These are phyloP conservation scores for Yarrowia sp. DNA, from an alignment of 805 yeast species.

Conservation along the genomic window DNA sequence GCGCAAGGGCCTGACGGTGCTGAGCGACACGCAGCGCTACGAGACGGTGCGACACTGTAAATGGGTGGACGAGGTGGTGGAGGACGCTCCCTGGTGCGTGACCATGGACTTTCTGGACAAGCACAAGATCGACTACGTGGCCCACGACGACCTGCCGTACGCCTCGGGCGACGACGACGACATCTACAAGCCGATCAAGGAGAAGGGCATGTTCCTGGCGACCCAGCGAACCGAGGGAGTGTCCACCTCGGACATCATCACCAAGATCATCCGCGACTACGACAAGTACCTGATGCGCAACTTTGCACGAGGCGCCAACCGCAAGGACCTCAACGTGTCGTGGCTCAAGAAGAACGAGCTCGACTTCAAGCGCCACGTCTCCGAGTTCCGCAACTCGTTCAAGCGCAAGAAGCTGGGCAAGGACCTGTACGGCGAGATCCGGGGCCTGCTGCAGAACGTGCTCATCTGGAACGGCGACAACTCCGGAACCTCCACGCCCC, in stretches of 20 bases:
- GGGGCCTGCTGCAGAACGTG: constrained; percentile 35
- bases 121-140: constrained; percentile 91
- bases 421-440: constrained; percentile 79
- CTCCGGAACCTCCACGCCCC: constrained; percentile 5
- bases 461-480: constrained; percentile 15
- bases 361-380: constrained; percentile 86
- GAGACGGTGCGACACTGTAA: constrained; percentile 90
- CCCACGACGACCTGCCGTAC: constrained; percentile 96
- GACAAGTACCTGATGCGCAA: constrained; percentile 96
- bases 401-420: constrained; percentile 63
- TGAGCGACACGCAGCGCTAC: constrained; percentile 80
- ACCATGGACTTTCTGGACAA: constrained; percentile 72
- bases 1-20: constrained; percentile 88
- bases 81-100: constrained; percentile 94
- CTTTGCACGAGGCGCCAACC: constrained; percentile 95
- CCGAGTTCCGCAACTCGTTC: constrained; percentile 83
- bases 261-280: constrained; percentile 91
- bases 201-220: constrained; percentile 83
- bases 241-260: constrained; percentile 92
- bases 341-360: constrained; percentile 97
- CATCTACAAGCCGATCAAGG: constrained; percentile 88
- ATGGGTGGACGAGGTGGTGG: constrained; percentile 97
- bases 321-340: constrained; percentile 93
- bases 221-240: constrained; percentile 97
- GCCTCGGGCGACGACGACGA: constrained; percentile 87